Conservation (phyloP, 805 yeast species). For the Nakazawaea siamensis region DNA sequence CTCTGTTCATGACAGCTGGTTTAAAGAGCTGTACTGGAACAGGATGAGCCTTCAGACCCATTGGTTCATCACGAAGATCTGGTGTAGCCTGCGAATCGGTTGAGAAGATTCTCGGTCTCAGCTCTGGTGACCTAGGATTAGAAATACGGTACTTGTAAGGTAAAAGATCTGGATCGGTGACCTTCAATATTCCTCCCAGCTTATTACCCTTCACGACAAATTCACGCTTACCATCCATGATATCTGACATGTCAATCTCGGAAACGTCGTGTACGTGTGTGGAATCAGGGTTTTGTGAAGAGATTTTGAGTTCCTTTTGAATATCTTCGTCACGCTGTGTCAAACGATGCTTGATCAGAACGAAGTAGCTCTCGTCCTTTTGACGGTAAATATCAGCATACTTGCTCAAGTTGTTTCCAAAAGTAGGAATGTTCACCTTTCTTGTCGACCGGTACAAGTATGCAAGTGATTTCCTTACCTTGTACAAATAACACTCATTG, state of each 20-base stretch:
- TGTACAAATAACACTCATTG: conserved; percentile 47
- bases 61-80: neutral
- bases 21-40: conserved; percentile 3
- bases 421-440: conserved; percentile 25
- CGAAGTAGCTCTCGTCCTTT: conserved; percentile 24
- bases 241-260: neutral
- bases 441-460: conserved; percentile 52
- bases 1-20: conserved; percentile 11
- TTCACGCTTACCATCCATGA: conserved; percentile 3
- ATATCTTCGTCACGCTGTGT: conserved; percentile 11
- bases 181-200: neutral
- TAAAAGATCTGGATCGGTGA: neutral
- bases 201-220: conserved; percentile 2
- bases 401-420: conserved; percentile 26
- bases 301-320: neutral
- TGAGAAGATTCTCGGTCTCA: too few relatives aligned
- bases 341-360: conserved; percentile 25
- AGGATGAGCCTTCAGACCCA: conserved; percentile 2
- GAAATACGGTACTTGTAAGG: conserved; percentile 11
- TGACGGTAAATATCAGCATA: conserved; percentile 20
- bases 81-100: neutral
- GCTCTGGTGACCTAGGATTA: too few relatives aligned
- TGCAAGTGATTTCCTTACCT: conserved; percentile 54
- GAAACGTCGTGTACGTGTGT: too few relatives aligned
- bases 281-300: too few relatives aligned